Percentiles rank a stretch among this genome's conserved stretches.
These are phyloP conservation scores for Dictyostelium capitatum DNA, from an alignment of 78 protist genomes.

Conservation along the genomic window DNA sequence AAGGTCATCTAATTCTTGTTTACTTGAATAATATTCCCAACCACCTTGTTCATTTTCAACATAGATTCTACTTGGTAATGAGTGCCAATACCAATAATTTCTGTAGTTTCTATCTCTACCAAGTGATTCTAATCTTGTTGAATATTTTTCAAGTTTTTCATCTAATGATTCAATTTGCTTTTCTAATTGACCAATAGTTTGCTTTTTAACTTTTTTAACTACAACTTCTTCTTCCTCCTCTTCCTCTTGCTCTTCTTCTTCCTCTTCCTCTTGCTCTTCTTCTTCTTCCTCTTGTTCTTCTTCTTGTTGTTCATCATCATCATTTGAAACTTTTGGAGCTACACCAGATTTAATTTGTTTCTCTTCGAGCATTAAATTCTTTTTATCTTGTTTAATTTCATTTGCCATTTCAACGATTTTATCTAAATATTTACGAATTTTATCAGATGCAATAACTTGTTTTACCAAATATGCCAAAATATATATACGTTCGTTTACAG, in stretches of 20 bases:
- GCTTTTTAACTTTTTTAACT: background rate
- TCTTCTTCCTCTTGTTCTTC: background rate
- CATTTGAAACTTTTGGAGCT: background rate
- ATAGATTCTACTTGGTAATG: slow-evolving; percentile 55
- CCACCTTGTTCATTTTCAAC: slow-evolving; percentile 36
- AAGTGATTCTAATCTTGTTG: slow-evolving; percentile 36
- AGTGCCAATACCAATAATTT: slow-evolving; percentile 79
- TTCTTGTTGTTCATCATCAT: background rate
- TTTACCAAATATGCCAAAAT: slow-evolving; percentile 35
- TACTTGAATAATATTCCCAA: slow-evolving; percentile 41
- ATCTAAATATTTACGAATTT: slow-evolving; percentile 57
- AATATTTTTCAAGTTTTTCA: slow-evolving; percentile 35
- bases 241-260: background rate
- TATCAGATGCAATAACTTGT: slow-evolving; percentile 49
- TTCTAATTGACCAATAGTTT: slow-evolving; percentile 33
- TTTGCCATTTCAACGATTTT: slow-evolving; percentile 28
- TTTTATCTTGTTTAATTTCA: slow-evolving; percentile 65
- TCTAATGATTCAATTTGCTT: slow-evolving; percentile 44
- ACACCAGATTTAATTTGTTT: slow-evolving; percentile 51
- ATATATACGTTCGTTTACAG: slow-evolving; percentile 33
- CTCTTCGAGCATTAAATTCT: slow-evolving; percentile 30
- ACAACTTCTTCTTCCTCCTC: background rate
- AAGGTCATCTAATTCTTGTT: slow-evolving; percentile 63
- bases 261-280: background rate
- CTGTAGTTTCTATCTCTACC: slow-evolving; percentile 57